Evolutionary conservation across 257 asterid genomes (phyloP), one percentile per base, ranked within the genome.

Genomic region (Jacaranda copaia): DNA sequence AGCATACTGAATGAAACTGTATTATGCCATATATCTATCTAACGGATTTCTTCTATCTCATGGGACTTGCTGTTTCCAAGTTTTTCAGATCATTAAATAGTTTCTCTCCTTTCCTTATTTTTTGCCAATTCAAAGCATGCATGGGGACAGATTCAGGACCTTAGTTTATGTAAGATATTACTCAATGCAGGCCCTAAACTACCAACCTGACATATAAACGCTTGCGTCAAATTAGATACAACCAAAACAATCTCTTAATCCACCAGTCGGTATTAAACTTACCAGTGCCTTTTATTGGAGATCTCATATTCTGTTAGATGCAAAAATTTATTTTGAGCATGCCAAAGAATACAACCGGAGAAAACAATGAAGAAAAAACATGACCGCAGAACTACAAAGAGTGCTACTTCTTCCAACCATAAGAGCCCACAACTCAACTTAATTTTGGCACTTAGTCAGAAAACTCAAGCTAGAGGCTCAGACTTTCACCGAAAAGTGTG

Each of bases 381-480:
- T 2, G 38, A 39, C 51, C 32, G 2, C 32, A 25, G 32, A 70
- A 70, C 64, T 8, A 52, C 8, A 52, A 38, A 52, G 39, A 5
- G 6, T 19, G 2, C 16, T 35, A 65, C 20, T 68, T 56, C 38
- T 58, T 43, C 16, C 69, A 14, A n/a, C 48, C 3, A 59, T 6
- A 59, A 46, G 45, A 58, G 40, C 63, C 70, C 71, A 25, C 43
- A 43, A 68, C 70, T 77, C 53, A 8, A 69, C 15, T 49, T 25
- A 25, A 25, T 25, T 32, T 32, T 48, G 42, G 19, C 69, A 49
- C 52, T 77, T 77, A 46, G 20, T 36, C 46, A 39, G 15, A 51
- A 48, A 60, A 55, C 15, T 42, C 15, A 72, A 38, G 72, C 46
- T 10, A 8, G 64, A 43, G 7, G 25, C 6, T 11, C 14, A 18